Percentiles rank a stretch among this genome's conserved stretches.
Conservation (phyloP, 345 rosid genomes). For the Syzygium oleosum region DNA sequence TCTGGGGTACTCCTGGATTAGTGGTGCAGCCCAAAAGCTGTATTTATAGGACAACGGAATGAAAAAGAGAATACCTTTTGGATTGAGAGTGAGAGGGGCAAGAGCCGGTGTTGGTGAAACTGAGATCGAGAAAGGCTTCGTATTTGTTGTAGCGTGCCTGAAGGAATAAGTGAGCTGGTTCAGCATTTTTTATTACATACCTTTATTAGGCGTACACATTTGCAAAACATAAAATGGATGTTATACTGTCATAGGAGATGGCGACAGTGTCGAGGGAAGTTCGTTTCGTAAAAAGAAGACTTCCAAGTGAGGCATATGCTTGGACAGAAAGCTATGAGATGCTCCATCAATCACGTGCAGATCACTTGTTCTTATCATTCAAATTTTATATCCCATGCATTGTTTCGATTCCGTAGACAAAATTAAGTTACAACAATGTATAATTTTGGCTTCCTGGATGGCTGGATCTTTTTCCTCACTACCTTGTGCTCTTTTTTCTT, state of each 20-base stretch:
- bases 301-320: not conserved
- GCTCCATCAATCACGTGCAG: not conserved
- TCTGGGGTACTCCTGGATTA: not conserved
- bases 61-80: not conserved
- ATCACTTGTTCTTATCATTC: not conserved
- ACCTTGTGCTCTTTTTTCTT: no score
- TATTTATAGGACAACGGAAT: not conserved
- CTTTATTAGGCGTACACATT: no score
- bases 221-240: no score
- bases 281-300: not conserved
- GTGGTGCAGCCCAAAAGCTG: not conserved
- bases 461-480: no score
- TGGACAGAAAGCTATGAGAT: not conserved
- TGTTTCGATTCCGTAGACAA: not conserved
- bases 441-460: no score
- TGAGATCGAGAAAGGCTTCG: no score
- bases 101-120: no score
- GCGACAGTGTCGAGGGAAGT: not conserved
- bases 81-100: not conserved
- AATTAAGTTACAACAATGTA: no score
- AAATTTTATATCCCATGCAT: not conserved
- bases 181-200: no score
- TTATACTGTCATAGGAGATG: not conserved
- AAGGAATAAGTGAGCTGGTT: no score
- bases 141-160: no score